Percentiles rank a stretch among this genome's conserved stretches.
Evolutionary conservation across 768 basidiomycete species (phyloP).

Genomic region (Tubosaeta sp.): DNA sequence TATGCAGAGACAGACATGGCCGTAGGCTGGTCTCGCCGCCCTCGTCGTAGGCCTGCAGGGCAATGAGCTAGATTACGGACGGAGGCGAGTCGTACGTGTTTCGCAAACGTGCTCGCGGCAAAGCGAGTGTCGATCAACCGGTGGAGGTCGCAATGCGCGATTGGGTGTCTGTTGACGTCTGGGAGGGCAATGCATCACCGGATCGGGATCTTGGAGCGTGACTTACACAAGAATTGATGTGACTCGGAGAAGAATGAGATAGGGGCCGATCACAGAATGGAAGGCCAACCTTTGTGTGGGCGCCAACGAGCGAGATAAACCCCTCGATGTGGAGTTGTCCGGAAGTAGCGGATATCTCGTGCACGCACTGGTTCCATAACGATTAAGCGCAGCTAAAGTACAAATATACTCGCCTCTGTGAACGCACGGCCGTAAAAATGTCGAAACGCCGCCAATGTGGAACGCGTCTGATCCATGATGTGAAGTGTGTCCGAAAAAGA

Average conservation of each 20-base stretch:
- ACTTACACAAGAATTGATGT: constrained; percentile 85
- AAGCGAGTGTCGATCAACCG: constrained; percentile 64
- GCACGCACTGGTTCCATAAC: constrained; percentile 52
- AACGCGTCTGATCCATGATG: constrained; percentile 49
- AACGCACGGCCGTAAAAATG: constrained; percentile 71
- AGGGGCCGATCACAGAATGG: constrained; percentile 14
- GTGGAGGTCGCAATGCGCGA: constrained; percentile 64
- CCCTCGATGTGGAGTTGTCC: constrained; percentile 62
- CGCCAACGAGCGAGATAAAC: constrained; percentile 79
- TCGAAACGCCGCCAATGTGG: constrained; percentile 63
- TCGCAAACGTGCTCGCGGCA: constrained; percentile 64
- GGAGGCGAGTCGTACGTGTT: constrained; percentile 47
- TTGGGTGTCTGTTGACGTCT: constrained; percentile 80
- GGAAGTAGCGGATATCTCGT: constrained; percentile 51
- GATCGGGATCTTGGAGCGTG: constrained; percentile 1
- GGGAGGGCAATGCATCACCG: background rate
- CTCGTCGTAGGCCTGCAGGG: constrained; percentile 65
- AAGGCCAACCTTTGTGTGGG: constrained; percentile 61
- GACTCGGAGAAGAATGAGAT: constrained; percentile 42
- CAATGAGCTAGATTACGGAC: constrained; percentile 3
- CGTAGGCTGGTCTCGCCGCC: constrained; percentile 43
- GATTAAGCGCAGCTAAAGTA: constrained; percentile 1
- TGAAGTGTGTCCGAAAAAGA: constrained; percentile 9
- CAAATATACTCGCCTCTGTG: constrained; percentile 50
- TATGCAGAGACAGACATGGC: constrained; percentile 15